Evolutionary conservation across 208 protist species (phyloP).

Genomic region (Trypanosoma vivax): DNA sequence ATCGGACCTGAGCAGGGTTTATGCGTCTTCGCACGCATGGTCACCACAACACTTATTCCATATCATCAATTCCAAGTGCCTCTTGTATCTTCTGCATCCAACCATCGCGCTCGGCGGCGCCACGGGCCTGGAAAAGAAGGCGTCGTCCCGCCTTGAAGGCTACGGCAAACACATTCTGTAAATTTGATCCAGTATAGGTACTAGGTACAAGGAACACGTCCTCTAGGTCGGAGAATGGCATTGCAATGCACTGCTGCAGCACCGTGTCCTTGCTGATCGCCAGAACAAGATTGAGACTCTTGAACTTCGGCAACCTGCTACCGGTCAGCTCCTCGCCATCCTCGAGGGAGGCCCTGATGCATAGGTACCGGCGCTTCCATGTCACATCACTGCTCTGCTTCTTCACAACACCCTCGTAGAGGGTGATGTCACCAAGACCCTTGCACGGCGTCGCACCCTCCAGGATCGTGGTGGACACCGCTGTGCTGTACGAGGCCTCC

Average conservation of each 20-base stretch:
- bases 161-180: conserved; percentile 64
- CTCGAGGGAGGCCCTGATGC: conserved; percentile 56
- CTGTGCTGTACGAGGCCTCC: conserved; percentile 47
- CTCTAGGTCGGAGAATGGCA: conserved; percentile 63
- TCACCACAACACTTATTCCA: conserved; percentile 21
- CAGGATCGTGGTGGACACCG: conserved; percentile 49
- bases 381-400: conserved; percentile 75
- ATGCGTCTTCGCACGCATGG: too few relatives aligned
- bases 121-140: conserved; percentile 61
- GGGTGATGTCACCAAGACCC: conserved; percentile 41
- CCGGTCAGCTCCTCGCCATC: conserved; percentile 38
- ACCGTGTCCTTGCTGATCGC: conserved; percentile 72
- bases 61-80: conserved; percentile 66
- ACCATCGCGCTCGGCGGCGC: conserved; percentile 45
- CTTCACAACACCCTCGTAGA: conserved; percentile 54
- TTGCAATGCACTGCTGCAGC: conserved; percentile 73
- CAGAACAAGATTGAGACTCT: conserved; percentile 56
- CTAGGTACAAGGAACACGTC: conserved; percentile 71
- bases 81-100: conserved; percentile 86
- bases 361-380: conserved; percentile 73
- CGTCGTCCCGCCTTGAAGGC: conserved; percentile 74
- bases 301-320: conserved; percentile 54
- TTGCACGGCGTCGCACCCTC: conserved; percentile 54
- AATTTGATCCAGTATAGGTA: conserved; percentile 70
- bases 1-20: too few relatives aligned